A percentile compares a stretch with the other conserved stretches of the same genome.
These are phyloP conservation scores for Garcia nutans DNA, from an alignment of 345 rosid species.

Conservation along the genomic window DNA sequence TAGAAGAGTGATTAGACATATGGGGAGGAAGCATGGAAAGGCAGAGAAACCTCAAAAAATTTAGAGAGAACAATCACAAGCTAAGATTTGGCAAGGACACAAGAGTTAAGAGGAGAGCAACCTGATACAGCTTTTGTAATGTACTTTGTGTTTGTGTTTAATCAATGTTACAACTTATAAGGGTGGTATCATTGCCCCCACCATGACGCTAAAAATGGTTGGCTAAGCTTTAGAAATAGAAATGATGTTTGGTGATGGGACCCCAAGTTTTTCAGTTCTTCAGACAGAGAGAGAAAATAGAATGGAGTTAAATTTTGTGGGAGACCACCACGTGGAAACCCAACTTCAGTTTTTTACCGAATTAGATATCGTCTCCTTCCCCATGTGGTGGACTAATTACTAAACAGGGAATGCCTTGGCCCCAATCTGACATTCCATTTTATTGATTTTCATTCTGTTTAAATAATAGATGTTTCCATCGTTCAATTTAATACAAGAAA, in stretches of 20 bases:
- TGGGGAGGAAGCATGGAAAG: neutral
- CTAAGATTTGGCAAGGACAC: neutral
- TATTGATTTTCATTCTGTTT: neutral
- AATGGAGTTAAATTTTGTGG: neutral
- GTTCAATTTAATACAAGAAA: neutral
- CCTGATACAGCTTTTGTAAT: no score
- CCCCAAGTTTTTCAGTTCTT: neutral
- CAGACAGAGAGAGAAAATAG: no score
- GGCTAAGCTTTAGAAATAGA: no score
- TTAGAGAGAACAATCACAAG: neutral
- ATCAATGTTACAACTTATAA: no score
- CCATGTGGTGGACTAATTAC: neutral
- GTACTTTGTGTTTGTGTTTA: neutral
- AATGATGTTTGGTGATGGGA: neutral
- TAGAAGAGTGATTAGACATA: neutral
- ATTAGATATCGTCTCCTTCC: neutral
- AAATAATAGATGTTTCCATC: neutral
- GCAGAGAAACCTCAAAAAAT: neutral
- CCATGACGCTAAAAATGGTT: no score
- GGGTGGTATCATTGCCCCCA: no score
- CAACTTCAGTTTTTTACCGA: neutral
- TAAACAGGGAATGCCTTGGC: neutral
- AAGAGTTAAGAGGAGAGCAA: no score
- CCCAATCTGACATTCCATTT: neutral
- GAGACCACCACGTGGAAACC: slow-evolving; percentile 27